Evolutionary conservation across 1,284 basidiomycete genomes (phyloP), one percentile per base, ranked within the genome.

Genomic region (Porogramme epimiltina): DNA sequence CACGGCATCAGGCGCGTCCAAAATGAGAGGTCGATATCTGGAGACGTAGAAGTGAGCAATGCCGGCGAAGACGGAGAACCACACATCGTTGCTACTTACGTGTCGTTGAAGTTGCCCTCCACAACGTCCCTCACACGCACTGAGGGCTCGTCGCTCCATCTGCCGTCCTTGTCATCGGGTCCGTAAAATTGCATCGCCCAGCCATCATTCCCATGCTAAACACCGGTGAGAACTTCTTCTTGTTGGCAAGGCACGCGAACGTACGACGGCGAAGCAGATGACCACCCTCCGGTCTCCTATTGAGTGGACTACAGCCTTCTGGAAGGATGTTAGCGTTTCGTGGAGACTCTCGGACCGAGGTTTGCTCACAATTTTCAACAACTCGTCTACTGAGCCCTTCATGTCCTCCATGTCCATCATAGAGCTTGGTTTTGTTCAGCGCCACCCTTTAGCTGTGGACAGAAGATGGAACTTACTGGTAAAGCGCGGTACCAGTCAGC

Each of bases 261-360:
- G 52, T 40, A 79, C 77, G 16, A 73, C 46, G 4, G 23, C 25
- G 34, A 15, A 46, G 16, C 24, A 75, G 3, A 65, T 69, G 9
- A 74, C 50, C 3, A 65, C 66, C 62, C 61, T 11, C 65, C 65
- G 40, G 72, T 64, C 18, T 78, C 78, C 26, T 75, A 66, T 71
- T 76, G 77, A 2, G 64, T 55, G 42, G 66, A 70, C 10, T 46
- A 73, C 65, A 2, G 66, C 59, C 24, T 60, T 62, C 78, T 79
- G 44, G 3, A 16, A 6, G 8, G 42, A n/a, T 37, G 23, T 11
- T 8, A n/a, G 23, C 28, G 19, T 25, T 9, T 1, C 26, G 38
- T 37, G 5, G 4, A 22, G 9, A 42, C 2, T 31, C 28, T 31
- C 28, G 13, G 8, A 18, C 8, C 9, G 6, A 23, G 18, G 10